Percentiles rank a stretch among this genome's conserved stretches.
phyloP scores from a whole-genome alignment of 2,329 filamentous ascomycete genomes.

The Hypoxylon sp. region DNA sequence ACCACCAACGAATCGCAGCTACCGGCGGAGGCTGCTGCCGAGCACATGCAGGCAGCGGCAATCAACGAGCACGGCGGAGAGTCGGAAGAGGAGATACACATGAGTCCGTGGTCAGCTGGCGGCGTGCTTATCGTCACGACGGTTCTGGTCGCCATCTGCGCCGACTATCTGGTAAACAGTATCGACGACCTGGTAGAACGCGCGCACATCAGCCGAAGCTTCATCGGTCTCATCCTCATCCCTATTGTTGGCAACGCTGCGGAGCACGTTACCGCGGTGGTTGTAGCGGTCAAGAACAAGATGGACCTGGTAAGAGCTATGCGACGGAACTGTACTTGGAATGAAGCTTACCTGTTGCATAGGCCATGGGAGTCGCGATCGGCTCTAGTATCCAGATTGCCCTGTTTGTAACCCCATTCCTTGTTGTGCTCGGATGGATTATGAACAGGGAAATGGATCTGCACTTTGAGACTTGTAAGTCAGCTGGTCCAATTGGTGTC shows the following conservation, averaged over 20 bases:
- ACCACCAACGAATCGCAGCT: slow-evolving; percentile 26
- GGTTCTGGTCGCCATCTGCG: slow-evolving; percentile 74
- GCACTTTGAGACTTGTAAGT: slow-evolving; percentile 74
- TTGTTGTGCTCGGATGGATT: slow-evolving; percentile 82
- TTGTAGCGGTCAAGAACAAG: slow-evolving; percentile 80
- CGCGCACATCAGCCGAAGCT: slow-evolving; percentile 78
- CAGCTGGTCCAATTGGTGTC: background rate
- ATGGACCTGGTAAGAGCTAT: slow-evolving; percentile 62
- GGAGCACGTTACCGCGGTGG: slow-evolving; percentile 82
- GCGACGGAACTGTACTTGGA: background rate
- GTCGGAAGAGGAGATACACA: slow-evolving; percentile 54
- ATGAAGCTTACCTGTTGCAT: slow-evolving; percentile 37
- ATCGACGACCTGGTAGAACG: slow-evolving; percentile 76
- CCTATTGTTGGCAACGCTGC: slow-evolving; percentile 83
- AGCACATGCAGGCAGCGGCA: slow-evolving; percentile 25
- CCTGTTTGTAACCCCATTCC: slow-evolving; percentile 79
- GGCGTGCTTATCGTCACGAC: slow-evolving; percentile 75
- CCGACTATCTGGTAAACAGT: slow-evolving; percentile 79
- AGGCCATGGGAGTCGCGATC: slow-evolving; percentile 80
- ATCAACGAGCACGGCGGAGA: slow-evolving; percentile 51
- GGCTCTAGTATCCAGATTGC: slow-evolving; percentile 86
- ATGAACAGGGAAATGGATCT: slow-evolving; percentile 77
- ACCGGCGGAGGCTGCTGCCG: slow-evolving; percentile 26
- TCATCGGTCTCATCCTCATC: slow-evolving; percentile 80
- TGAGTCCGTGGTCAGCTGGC: slow-evolving; percentile 69